phyloP scores from a whole-genome alignment of 495 filamentous ascomycete genomes.

The Penicillium ochrochloron region DNA sequence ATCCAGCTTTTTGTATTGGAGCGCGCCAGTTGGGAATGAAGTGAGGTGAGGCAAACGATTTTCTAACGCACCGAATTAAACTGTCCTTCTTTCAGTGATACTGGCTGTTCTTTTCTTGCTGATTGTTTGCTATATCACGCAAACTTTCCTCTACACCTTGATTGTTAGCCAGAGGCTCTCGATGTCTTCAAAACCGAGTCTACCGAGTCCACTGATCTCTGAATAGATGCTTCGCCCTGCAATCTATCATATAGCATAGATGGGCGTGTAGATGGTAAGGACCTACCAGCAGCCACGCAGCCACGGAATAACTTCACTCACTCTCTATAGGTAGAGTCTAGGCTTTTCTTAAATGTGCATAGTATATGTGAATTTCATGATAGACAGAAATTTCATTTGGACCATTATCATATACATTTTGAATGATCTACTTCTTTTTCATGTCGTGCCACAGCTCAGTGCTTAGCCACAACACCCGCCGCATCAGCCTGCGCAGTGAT shows the following conservation, averaged over 20 bases:
- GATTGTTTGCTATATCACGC: conserved; percentile 6
- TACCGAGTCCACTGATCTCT: conserved; percentile 77
- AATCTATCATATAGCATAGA: conserved; percentile 71
- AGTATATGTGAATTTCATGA: neutral
- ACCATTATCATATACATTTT: conserved; percentile 10
- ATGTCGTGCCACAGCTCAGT: conserved; percentile 26
- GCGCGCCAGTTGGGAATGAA: neutral
- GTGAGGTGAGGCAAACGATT: conserved; percentile 1
- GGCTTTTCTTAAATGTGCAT: neutral
- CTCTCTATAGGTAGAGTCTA: too few species aligned
- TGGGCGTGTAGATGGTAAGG: conserved; percentile 68
- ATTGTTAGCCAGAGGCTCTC: conserved; percentile 71
- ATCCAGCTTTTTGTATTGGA: neutral
- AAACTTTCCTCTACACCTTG: conserved; percentile 61
- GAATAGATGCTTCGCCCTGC: conserved; percentile 76
- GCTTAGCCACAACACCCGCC: conserved; percentile 69
- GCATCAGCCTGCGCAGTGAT: conserved; percentile 89
- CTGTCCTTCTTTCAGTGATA: neutral
- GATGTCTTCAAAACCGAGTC: conserved; percentile 80
- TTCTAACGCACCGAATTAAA: neutral
- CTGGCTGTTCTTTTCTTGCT: neutral
- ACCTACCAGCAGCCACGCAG: neutral
- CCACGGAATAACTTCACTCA: neutral
- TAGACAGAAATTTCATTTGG: neutral
- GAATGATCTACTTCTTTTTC: neutral